Percentiles rank a stretch among this genome's conserved stretches.
Conservation (phyloP, 805 yeast genomes). For the Ogataea pignaliae region DNA sequence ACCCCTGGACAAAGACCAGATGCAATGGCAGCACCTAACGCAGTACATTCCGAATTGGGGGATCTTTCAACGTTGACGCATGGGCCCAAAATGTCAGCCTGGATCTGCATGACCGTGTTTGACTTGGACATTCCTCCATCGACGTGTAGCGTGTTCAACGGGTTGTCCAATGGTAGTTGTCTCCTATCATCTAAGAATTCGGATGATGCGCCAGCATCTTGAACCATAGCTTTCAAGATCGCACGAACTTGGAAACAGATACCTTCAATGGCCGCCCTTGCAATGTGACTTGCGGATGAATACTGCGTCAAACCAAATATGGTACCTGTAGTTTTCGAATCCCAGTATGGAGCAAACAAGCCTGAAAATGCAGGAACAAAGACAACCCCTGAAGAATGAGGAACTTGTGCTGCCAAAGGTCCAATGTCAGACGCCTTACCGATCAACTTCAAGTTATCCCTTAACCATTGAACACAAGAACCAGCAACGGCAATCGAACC, state of each 20-base stretch:
- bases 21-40: constrained; percentile 94
- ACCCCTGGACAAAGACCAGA: constrained; percentile 70
- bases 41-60: constrained; percentile 83
- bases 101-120: constrained; percentile 88
- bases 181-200: constrained; percentile 53
- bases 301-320: constrained; percentile 90
- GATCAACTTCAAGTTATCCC: constrained; percentile 83
- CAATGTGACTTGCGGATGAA: constrained; percentile 87
- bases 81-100: constrained; percentile 87
- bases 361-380: constrained; percentile 96
- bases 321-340: constrained; percentile 85
- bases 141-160: constrained; percentile 50
- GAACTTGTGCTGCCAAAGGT: constrained; percentile 79
- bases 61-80: constrained; percentile 80
- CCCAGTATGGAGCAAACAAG: constrained; percentile 95
- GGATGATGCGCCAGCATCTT: constrained; percentile 57
- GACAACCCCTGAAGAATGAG: constrained; percentile 83
- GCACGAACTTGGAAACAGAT: constrained; percentile 93
- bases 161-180: constrained; percentile 36
- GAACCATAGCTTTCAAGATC: constrained; percentile 82
- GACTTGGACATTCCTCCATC: constrained; percentile 97
- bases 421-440: constrained; percentile 83
- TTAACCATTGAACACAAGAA: constrained; percentile 86
- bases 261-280: constrained; percentile 93
- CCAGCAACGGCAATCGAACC: constrained; percentile 98